phyloP scores from a whole-genome alignment of 2,329 filamentous ascomycete genomes.

The Penicillium vulpinum region DNA sequence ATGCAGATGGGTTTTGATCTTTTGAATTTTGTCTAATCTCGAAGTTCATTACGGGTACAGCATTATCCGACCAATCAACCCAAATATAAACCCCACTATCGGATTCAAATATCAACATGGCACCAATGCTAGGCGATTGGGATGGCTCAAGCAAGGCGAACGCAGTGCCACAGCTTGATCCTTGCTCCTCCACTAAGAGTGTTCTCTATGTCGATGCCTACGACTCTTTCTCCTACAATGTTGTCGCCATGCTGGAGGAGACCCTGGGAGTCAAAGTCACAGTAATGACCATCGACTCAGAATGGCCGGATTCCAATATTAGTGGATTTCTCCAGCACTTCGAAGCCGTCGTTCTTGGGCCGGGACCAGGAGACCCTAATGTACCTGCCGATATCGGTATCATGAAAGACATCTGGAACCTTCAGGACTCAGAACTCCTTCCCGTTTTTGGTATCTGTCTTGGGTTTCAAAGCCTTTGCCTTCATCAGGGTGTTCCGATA shows the following conservation, averaged over 20 bases:
- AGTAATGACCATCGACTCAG: conserved; percentile 69
- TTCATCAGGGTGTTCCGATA: conserved; percentile 66
- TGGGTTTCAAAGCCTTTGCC: conserved; percentile 79
- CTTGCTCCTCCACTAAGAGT: conserved; percentile 20
- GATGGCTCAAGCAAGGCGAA: conserved; percentile 7
- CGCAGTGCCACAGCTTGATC: background rate
- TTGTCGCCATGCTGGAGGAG: conserved; percentile 75
- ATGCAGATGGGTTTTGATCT: background rate
- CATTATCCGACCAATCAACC: background rate
- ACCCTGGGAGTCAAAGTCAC: conserved; percentile 67
- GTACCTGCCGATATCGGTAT: conserved; percentile 75
- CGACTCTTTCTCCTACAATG: conserved; percentile 96
- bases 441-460: conserved; percentile 88
- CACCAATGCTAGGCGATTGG: conserved; percentile 34
- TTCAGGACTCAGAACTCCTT: conserved; percentile 59
- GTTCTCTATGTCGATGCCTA: conserved; percentile 94
- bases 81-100: conserved; percentile 12
- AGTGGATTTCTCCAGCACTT: conserved; percentile 59
- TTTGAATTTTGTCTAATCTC: background rate
- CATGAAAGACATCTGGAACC: conserved; percentile 72
- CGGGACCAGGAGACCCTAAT: conserved; percentile 80
- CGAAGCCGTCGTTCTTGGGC: conserved; percentile 84
- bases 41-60: too few species aligned
- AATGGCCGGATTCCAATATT: conserved; percentile 46
- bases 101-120: conserved; percentile 20